phyloP scores from a whole-genome alignment of 2,329 filamentous ascomycete species.

The Sphaerulina musiva region DNA sequence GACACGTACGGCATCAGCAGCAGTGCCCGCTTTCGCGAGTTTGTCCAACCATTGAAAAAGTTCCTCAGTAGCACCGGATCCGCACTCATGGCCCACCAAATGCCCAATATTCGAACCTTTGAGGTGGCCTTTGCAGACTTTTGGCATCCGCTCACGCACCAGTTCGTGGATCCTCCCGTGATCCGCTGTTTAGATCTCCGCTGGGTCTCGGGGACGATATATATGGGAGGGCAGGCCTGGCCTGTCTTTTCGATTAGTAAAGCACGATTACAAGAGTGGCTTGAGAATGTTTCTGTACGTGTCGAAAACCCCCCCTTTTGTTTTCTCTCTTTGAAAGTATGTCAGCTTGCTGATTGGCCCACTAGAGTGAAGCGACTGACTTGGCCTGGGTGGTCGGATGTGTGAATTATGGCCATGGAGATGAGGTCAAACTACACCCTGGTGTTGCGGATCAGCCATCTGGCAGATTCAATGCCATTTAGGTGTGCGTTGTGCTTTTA shows the following conservation, averaged over 20 bases:
- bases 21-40: neutral
- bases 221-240: neutral
- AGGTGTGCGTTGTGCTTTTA: too few relatives aligned
- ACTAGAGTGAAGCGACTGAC: neutral
- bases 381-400: slow-evolving; percentile 1
- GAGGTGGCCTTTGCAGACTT: neutral
- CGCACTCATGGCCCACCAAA: neutral
- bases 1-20: neutral
- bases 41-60: neutral
- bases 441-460: neutral
- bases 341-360: neutral
- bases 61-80: neutral
- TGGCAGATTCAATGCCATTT: neutral
- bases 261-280: neutral
- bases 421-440: neutral
- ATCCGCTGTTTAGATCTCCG: neutral
- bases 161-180: neutral
- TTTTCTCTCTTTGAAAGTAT: too few relatives aligned
- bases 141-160: neutral
- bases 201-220: neutral
- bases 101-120: neutral
- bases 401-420: neutral
- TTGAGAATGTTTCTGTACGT: neutral
- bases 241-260: neutral
- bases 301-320: neutral